A percentile compares a stretch with the other conserved stretches of the same genome.
These are phyloP conservation scores for Nidula microcarpa DNA, from an alignment of 768 basidiomycete genomes.

Conservation along the genomic window DNA sequence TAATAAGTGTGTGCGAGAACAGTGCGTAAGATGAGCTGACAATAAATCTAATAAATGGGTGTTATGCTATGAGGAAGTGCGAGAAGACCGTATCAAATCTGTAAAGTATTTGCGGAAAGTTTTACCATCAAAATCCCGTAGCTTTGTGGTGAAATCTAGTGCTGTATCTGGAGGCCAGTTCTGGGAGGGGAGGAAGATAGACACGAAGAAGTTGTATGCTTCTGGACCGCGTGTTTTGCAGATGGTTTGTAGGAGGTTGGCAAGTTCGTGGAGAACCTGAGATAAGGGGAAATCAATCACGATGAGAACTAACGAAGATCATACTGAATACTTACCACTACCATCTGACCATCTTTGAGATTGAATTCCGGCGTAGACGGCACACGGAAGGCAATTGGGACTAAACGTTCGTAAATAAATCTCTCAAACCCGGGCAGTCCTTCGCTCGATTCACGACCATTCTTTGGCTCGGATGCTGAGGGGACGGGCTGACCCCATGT, in stretches of 20 bases:
- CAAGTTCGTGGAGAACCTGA: slow-evolving; percentile 88
- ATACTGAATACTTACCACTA: slow-evolving; percentile 59
- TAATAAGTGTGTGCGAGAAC: neutral
- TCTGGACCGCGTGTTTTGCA: slow-evolving; percentile 77
- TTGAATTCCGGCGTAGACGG: slow-evolving; percentile 80
- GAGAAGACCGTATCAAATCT: slow-evolving; percentile 76
- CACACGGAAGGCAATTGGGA: slow-evolving; percentile 81
- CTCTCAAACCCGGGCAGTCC: slow-evolving; percentile 86
- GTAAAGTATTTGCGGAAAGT: slow-evolving; percentile 84
- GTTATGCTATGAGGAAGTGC: slow-evolving; percentile 50
- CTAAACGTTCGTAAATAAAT: slow-evolving; percentile 83
- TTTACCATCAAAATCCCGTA: slow-evolving; percentile 72
- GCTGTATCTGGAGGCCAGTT: slow-evolving; percentile 80
- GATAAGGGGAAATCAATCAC: neutral
- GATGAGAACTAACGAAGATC: neutral
- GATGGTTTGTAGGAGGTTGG: slow-evolving; percentile 77
- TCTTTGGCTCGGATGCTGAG: slow-evolving; percentile 20
- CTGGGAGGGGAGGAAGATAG: slow-evolving; percentile 82
- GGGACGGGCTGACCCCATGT: slow-evolving; percentile 62
- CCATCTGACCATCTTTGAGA: slow-evolving; percentile 82
- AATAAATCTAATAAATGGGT: neutral
- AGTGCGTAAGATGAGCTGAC: slow-evolving; percentile 1
- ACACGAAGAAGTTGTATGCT: slow-evolving; percentile 75
- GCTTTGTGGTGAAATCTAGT: slow-evolving; percentile 71
- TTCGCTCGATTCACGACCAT: slow-evolving; percentile 27